Base-by-base conservation (phyloP, 176 grass and related monocot species). In the Bolboschoenus planiculmis region DNA sequence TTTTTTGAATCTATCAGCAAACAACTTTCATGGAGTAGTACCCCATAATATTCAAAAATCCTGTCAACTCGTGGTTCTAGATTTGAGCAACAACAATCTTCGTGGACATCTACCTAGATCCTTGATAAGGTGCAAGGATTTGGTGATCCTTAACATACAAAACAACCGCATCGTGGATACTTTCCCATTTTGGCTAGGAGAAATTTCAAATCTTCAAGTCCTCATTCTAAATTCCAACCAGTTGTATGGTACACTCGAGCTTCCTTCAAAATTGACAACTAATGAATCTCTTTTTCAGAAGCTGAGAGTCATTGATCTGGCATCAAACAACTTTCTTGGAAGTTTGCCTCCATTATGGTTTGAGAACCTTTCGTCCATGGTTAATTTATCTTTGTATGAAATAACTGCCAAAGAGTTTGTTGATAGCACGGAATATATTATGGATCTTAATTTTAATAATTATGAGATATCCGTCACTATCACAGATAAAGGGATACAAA, bases 71-170 rank as follows among this genome's bases (percentile, higher is more conserved):
- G 31, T 63, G 3, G 66, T 43, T 15, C 24, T 90, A 16, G 66
- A 90, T 85, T 59, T 90, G 13, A 6, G 84, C 80, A 85, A 31
- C 0, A 90, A 90, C 20, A 84, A 43, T 1, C 40, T 87, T 59
- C n/a, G 7, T 4, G 85, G 81, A 0, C 1, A 1, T 0, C 1
- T 90, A 0, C 88, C 63, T 0, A 64, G 81, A 84, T 91, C 72
- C 1, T 62, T 91, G 48, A 40, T 1, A 63, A 84, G 73, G 7
- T 90, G 85, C 14, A 56, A 0, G 0, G 0, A 23, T 0, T 48
- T 90, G 74, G 63, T 81, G 31, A 18, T 84, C 70, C 20, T 87
- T 13, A 80, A 87, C 0, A 0, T 90, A 0, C 81, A 85, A 3
- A 62, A 73, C 0, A 90, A 87, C 18, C 10, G 0, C 18, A 26